A percentile compares a stretch with the other conserved stretches of the same genome.
Evolutionary conservation across 2,329 filamentous ascomycete genomes (phyloP).

Genomic region (Fusarium subglutinans): DNA sequence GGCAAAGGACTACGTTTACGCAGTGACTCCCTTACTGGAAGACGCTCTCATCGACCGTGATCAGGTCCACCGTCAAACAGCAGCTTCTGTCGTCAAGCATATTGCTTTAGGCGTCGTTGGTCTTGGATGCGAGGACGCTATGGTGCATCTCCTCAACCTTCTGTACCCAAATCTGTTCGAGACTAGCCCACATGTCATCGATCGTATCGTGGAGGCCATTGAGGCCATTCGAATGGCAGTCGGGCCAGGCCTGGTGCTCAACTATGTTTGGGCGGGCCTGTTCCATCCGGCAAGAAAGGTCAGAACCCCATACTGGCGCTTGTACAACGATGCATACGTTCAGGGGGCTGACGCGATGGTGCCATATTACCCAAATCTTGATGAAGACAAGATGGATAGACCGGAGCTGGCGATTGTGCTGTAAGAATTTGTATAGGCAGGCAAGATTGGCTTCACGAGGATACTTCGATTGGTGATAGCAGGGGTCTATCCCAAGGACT

Average conservation of each 20-base stretch:
- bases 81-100: slow-evolving; percentile 96
- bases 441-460: slow-evolving; percentile 14
- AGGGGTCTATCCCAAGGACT: slow-evolving; percentile 22
- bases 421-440: slow-evolving; percentile 54
- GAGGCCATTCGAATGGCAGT: slow-evolving; percentile 95
- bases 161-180: slow-evolving; percentile 98
- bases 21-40: slow-evolving; percentile 93
- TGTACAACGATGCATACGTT: slow-evolving; percentile 98
- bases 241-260: slow-evolving; percentile 91
- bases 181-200: slow-evolving; percentile 97
- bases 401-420: slow-evolving; percentile 86
- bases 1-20: slow-evolving; percentile 99
- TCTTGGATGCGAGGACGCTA: slow-evolving; percentile 96
- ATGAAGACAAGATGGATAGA: slow-evolving; percentile 80
- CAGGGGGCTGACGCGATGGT: slow-evolving; percentile 94
- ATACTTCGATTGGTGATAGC: neutral
- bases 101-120: slow-evolving; percentile 97
- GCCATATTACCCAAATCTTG: slow-evolving; percentile 90
- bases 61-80: slow-evolving; percentile 97
- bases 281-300: slow-evolving; percentile 98
- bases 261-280: slow-evolving; percentile 97
- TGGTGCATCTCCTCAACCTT: slow-evolving; percentile 96
- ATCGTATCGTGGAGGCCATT: slow-evolving; percentile 96
- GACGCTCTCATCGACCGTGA: slow-evolving; percentile 98
- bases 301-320: slow-evolving; percentile 90